Percentiles rank a stretch among this genome's conserved stretches.
Conservation (phyloP, 768 basidiomycete species). For the Mycena polygramma region DNA sequence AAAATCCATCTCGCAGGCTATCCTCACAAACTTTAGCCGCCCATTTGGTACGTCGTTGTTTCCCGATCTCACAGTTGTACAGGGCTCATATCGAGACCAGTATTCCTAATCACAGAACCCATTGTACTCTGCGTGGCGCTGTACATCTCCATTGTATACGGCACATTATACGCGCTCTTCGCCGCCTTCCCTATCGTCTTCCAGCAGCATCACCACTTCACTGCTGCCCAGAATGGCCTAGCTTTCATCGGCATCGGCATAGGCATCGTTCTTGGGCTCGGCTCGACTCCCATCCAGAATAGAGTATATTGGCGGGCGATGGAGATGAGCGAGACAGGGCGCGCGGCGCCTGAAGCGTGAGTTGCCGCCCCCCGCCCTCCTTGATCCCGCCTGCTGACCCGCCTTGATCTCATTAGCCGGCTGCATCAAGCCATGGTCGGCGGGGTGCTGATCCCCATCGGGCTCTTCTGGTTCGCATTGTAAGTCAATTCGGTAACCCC, state of each 20-base stretch:
- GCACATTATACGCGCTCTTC: conserved; percentile 74
- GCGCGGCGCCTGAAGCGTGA: conserved; percentile 73
- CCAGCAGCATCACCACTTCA: conserved; percentile 65
- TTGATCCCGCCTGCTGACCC: background rate
- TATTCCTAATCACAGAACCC: conserved; percentile 73
- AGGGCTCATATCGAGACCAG: conserved; percentile 49
- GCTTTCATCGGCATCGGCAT: conserved; percentile 76
- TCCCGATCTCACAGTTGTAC: background rate
- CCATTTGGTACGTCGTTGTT: conserved; percentile 61
- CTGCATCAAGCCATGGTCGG: conserved; percentile 71
- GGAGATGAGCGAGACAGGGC: conserved; percentile 59
- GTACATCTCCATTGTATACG: conserved; percentile 73
- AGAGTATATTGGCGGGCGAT: conserved; percentile 65
- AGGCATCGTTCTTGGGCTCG: conserved; percentile 65
- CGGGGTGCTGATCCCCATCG: conserved; percentile 65
- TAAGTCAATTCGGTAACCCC: conserved; percentile 40
- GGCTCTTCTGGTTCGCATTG: conserved; percentile 80
- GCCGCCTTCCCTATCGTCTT: conserved; percentile 73
- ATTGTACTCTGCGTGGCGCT: conserved; percentile 71
- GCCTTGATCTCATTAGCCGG: conserved; percentile 52
- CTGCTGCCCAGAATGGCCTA: conserved; percentile 67
- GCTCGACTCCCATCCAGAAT: conserved; percentile 67
- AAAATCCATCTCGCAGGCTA: conserved; percentile 55
- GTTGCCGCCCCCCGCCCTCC: conserved; percentile 37
- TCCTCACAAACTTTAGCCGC: conserved; percentile 64